Evolutionary conservation across 129 eudicot genomes (phyloP).

Genomic region (Pseudognaphalium luteoalbum): DNA sequence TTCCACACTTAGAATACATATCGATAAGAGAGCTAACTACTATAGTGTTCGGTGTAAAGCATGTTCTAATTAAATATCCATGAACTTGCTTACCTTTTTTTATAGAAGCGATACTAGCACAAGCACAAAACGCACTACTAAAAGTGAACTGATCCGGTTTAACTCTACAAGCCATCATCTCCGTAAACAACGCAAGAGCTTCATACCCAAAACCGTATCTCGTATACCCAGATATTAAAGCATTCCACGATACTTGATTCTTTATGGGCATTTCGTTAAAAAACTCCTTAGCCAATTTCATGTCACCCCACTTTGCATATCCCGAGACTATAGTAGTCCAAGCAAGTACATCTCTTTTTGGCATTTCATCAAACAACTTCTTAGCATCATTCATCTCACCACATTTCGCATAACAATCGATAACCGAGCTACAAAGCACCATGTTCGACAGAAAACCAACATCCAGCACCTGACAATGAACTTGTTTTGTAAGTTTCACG

Average conservation of each 20-base stretch:
- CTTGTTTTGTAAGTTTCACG: constrained; percentile 48
- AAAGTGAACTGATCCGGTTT: constrained; percentile 75
- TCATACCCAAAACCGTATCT: constrained; percentile 45
- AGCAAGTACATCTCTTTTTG: constrained; percentile 50
- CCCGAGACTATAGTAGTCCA: constrained; percentile 80
- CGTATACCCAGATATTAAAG: constrained; percentile 73
- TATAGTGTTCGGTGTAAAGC: constrained; percentile 55
- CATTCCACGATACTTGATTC: constrained; percentile 71
- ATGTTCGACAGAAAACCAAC: constrained; percentile 51
- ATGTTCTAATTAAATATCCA: constrained; percentile 44
- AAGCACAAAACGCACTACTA: constrained; percentile 65
- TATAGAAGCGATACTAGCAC: constrained; percentile 52
- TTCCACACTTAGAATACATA: constrained; percentile 85
- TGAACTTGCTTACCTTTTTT: constrained; percentile 73
- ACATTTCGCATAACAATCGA: constrained; percentile 70
- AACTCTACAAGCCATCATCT: constrained; percentile 43
- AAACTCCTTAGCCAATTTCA: constrained; percentile 49
- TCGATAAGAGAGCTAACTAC: constrained; percentile 73
- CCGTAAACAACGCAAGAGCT: constrained; percentile 54
- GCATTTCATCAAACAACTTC: constrained; percentile 69
- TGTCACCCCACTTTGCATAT: constrained; percentile 57
- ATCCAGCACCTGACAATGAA: constrained; percentile 56
- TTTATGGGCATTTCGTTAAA: constrained; percentile 60
- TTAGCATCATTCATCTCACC: constrained; percentile 57
- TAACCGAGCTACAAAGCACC: constrained; percentile 63